phyloP scores from a whole-genome alignment of 768 basidiomycete genomes.

The Paxillus involutus region DNA sequence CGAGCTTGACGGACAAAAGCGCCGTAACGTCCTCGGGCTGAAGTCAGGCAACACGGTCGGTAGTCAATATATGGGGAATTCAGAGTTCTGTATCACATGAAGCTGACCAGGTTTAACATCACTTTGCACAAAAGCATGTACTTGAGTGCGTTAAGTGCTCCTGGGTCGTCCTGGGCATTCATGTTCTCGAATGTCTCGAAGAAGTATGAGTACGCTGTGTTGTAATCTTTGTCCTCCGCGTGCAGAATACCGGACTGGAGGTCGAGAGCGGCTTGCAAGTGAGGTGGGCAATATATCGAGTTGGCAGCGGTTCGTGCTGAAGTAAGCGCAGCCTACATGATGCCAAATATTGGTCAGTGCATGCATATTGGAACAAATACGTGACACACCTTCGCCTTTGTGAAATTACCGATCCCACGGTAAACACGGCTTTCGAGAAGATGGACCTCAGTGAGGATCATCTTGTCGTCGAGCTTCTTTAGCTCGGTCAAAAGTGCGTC shows the following conservation, averaged over 20 bases:
- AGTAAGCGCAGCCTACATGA: constrained; percentile 73
- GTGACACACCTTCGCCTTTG: constrained; percentile 78
- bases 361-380: neutral
- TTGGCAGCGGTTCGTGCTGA: constrained; percentile 93
- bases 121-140: constrained; percentile 99
- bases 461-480: constrained; percentile 93
- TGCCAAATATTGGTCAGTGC: neutral
- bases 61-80: neutral
- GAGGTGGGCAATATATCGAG: constrained; percentile 88
- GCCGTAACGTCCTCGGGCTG: constrained; percentile 94
- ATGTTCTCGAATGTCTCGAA: constrained; percentile 95
- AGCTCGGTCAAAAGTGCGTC: constrained; percentile 89
- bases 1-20: constrained; percentile 83
- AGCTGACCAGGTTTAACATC: constrained; percentile 89
- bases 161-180: constrained; percentile 70
- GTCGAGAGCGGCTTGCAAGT: constrained; percentile 60
- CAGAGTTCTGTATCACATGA: neutral
- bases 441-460: constrained; percentile 96
- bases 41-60: neutral
- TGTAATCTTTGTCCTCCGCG: constrained; percentile 98
- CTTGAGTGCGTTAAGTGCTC: constrained; percentile 83
- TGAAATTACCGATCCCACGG: constrained; percentile 83
- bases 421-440: constrained; percentile 91
- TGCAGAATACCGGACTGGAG: constrained; percentile 81
- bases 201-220: constrained; percentile 95